Conservation (phyloP, 192 early-diverging fungal genomes). For the Coemansia reversa region DNA sequence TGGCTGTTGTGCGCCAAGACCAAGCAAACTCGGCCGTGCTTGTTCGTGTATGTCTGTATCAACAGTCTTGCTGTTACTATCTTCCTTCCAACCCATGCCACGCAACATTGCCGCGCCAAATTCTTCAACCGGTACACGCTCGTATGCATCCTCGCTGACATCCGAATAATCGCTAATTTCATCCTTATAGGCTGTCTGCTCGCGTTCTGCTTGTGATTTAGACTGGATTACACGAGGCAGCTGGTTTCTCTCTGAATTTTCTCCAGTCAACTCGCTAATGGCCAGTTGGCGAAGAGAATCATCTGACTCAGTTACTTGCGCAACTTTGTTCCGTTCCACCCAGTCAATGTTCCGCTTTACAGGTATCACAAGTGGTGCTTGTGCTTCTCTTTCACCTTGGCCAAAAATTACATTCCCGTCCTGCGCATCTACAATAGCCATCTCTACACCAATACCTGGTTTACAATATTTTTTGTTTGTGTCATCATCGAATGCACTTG, state of each 20-base stretch:
- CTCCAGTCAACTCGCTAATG: background rate
- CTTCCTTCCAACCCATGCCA: conserved; percentile 85
- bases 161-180: conserved; percentile 16
- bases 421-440: conserved; percentile 10
- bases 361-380: conserved; percentile 27
- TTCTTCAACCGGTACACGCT: conserved; percentile 79
- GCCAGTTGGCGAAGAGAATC: background rate
- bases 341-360: conserved; percentile 24
- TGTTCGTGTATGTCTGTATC: conserved; percentile 1
- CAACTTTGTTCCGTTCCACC: conserved; percentile 16
- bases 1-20: conserved; percentile 77
- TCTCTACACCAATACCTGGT: background rate
- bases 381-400: conserved; percentile 9
- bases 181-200: background rate
- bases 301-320: background rate
- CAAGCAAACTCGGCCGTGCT: conserved; percentile 71
- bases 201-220: background rate
- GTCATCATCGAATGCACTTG: conserved; percentile 3
- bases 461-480: background rate
- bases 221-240: background rate
- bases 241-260: background rate
- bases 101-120: conserved; percentile 85
- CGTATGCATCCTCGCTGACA: conserved; percentile 64
- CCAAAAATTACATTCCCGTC: conserved; percentile 9
- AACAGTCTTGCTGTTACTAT: conserved; percentile 18